Base-by-base conservation (phyloP, 2,329 filamentous ascomycete genomes). In the Coniella lustricola region DNA sequence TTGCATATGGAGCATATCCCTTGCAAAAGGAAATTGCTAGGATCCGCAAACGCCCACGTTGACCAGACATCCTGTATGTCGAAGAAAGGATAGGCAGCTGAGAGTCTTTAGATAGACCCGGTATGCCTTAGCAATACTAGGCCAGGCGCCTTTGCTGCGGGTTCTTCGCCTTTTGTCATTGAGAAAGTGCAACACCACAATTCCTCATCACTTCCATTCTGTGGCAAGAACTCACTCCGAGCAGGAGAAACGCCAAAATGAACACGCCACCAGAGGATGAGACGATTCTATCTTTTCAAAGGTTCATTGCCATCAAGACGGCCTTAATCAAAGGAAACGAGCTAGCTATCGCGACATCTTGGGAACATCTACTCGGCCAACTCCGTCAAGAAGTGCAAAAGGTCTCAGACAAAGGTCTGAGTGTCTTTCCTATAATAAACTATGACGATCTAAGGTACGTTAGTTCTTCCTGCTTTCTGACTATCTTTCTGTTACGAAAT, bases 341-440 rank as follows among this genome's bases (percentile, higher is more conserved):
- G 49, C 54, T 60, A 5, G 60, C 60, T 25, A 54, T 75, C 7
- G 57, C 57, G 25, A 59, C 62, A 8, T 67, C 67, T 7, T 74
- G 70, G 70, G 57, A 59, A 46, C 59, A 67, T 34, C 56, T 74
- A 3, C 60, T 74, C 7, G 50, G 54, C 18, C 61, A 60, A 34
- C 54, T 74, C 3, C 60, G 56, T 8, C 49, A 53, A 9, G 70
- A 74, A 52, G 65, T 69, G 35, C 63, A 66, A 34, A 56, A 58
- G 7, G 64, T 74, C 9, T 63, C 62, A 33, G 52, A 59, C 20
- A 46, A 50, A 32, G 65, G 62, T 14, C 55, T 61, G 20, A 58
- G 60, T 21, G 64, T 70, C 29, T 67, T 73, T 42, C 71, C 71
- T n/a, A 60, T 59, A 16, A 66, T 73, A n/a, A 59, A 67, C 21